Evolutionary conservation across 2,329 filamentous ascomycete species (phyloP).

Genomic region (Talaromyces amestolkiae): DNA sequence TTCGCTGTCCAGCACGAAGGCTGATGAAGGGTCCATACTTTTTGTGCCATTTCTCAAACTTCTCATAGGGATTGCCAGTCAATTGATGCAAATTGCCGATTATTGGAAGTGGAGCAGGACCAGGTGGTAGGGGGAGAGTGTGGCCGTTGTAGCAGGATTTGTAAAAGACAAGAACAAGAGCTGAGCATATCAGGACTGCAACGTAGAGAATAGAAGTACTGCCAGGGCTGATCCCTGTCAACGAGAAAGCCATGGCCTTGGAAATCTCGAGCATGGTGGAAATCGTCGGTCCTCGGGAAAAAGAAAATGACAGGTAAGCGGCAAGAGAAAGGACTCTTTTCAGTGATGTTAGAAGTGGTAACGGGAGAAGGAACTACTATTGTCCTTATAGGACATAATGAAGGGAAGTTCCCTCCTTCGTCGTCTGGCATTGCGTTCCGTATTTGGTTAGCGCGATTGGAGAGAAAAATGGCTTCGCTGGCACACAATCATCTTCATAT

Average conservation of each 20-base stretch:
- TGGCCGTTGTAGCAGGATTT: neutral
- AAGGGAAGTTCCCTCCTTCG: no score
- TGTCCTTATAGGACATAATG: neutral
- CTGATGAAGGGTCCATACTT: slow-evolving; percentile 29
- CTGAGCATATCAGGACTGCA: neutral
- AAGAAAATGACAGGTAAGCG: no score
- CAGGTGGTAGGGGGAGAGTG: slow-evolving; percentile 18
- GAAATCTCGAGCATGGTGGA: neutral
- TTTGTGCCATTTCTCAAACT: slow-evolving; percentile 30
- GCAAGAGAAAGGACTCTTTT: neutral
- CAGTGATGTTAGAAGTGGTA: neutral
- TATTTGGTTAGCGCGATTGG: no score
- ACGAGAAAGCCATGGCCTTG: neutral
- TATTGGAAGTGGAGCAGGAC: slow-evolving; percentile 23
- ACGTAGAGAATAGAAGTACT: neutral
- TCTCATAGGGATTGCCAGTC: slow-evolving; percentile 22
- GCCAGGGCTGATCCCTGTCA: neutral
- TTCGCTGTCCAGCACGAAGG: neutral
- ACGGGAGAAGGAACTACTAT: no score
- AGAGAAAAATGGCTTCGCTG: no score
- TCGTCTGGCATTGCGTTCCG: no score
- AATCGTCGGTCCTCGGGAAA: neutral
- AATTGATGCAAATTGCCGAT: slow-evolving; percentile 25
- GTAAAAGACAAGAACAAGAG: neutral
- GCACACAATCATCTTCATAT: no score